phyloP scores from a whole-genome alignment of 75 land plant species.

The Isoetes taiwanensis region DNA sequence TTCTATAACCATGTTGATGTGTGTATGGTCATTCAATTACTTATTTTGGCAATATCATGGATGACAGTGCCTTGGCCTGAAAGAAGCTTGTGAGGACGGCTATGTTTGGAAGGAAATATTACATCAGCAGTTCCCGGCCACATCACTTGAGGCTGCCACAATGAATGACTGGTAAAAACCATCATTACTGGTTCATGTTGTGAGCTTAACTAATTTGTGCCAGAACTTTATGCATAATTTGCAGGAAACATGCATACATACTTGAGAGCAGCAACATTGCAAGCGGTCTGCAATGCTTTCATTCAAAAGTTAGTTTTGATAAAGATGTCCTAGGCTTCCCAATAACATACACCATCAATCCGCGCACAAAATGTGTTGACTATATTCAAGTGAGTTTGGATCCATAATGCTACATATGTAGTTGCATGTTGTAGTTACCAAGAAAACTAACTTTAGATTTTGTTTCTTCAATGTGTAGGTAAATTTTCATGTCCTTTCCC shows the following conservation, averaged over 20 bases:
- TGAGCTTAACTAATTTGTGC: too few species aligned
- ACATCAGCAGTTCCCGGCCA: slow-evolving; percentile 11
- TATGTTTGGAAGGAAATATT: slow-evolving; percentile 7
- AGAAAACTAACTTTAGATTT: too few species aligned
- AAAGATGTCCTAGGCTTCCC: slow-evolving; percentile 1
- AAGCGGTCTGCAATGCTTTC: not conserved
- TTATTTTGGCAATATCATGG: too few species aligned
- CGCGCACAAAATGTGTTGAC: slow-evolving; percentile 6
- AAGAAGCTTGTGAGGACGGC: slow-evolving; percentile 8
- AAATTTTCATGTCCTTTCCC: slow-evolving; percentile 9
- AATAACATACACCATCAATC: slow-evolving; percentile 3
- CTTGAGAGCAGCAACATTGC: too few species aligned
- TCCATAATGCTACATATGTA: too few species aligned
- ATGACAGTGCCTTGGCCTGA: slow-evolving; percentile 10
- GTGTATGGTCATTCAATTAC: too few species aligned
- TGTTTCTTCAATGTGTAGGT: too few species aligned
- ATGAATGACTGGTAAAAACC: not conserved
- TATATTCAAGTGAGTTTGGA: slow-evolving; percentile 10
- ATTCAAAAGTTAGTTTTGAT: not conserved
- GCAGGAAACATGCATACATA: not conserved
- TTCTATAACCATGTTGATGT: too few species aligned
- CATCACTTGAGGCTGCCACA: slow-evolving; percentile 2
- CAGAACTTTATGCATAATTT: too few species aligned
- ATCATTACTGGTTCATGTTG: too few species aligned
- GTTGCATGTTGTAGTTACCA: too few species aligned